Conservation (phyloP, 1,284 basidiomycete species). For the Cutaneotrichosporon sp. region DNA sequence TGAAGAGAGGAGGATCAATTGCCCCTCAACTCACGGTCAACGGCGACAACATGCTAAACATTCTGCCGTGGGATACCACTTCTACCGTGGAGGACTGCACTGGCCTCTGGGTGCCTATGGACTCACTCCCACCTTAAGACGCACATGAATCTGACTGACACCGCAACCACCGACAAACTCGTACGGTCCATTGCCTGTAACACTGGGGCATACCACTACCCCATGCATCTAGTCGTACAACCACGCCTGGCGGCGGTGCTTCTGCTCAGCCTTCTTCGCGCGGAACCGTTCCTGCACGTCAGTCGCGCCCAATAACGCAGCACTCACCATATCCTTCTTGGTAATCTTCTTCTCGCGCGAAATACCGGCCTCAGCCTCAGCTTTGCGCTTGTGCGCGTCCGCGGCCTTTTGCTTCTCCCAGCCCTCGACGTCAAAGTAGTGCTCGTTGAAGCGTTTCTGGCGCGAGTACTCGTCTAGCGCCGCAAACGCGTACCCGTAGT, state of each 20-base stretch:
- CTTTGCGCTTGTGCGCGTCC: conserved; percentile 56
- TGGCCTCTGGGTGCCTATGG: too few species aligned
- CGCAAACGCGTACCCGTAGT: conserved; percentile 54
- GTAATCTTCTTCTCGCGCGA: conserved; percentile 57
- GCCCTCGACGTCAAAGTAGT: conserved; percentile 77
- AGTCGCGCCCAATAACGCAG: conserved; percentile 1
- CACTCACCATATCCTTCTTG: conserved; percentile 78
- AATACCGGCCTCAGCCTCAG: conserved; percentile 55
- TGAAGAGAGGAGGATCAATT: too few species aligned
- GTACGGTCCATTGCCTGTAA: too few species aligned
- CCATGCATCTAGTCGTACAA: conserved; percentile 57
- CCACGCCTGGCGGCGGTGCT: conserved; percentile 82
- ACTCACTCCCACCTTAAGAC: too few species aligned
- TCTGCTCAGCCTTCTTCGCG: conserved; percentile 75
- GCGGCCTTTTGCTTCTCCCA: conserved; percentile 64
- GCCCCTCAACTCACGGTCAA: too few species aligned
- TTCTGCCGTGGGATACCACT: too few species aligned
- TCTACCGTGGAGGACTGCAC: too few species aligned
- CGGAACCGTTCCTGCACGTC: conserved; percentile 70
- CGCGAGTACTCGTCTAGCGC: conserved; percentile 78
- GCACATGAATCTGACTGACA: too few species aligned
- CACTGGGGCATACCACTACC: too few species aligned
- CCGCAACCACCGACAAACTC: too few species aligned
- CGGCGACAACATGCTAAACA: too few species aligned
- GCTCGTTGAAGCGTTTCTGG: conserved; percentile 76